Conservation (phyloP, 129 eudicot species). For the Centrapalus pauciflorus region DNA sequence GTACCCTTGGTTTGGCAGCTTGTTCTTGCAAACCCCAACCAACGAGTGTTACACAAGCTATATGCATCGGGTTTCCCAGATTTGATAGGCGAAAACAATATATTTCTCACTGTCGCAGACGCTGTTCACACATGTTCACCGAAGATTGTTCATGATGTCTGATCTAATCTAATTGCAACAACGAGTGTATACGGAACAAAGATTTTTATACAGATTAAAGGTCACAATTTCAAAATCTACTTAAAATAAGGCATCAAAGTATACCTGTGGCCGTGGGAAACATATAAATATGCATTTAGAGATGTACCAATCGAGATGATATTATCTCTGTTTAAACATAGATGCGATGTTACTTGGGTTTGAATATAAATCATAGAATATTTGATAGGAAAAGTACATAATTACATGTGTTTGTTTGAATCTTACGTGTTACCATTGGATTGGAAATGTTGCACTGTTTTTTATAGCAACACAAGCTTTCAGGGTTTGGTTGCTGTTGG, state of each 20-base stretch:
- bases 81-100: constrained; percentile 66
- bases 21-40: constrained; percentile 76
- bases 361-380: not conserved
- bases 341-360: not conserved
- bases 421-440: not conserved
- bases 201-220: not conserved
- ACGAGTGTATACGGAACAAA: not conserved
- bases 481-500: too few relatives aligned
- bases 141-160: constrained; percentile 43
- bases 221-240: not conserved
- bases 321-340: not conserved
- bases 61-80: constrained; percentile 47
- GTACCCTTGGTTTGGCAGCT: constrained; percentile 40
- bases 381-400: not conserved
- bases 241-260: not conserved
- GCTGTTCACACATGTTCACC: constrained; percentile 65
- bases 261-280: too few relatives aligned
- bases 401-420: not conserved
- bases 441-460: too few relatives aligned
- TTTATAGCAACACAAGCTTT: too few relatives aligned
- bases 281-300: not conserved
- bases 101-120: constrained; percentile 79
- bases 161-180: constrained; percentile 2
- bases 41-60: constrained; percentile 65
- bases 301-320: not conserved